A percentile compares a stretch with the other conserved stretches of the same genome.
These are phyloP conservation scores for Brassica nigra DNA, from an alignment of 345 rosid species.

Conservation along the genomic window DNA sequence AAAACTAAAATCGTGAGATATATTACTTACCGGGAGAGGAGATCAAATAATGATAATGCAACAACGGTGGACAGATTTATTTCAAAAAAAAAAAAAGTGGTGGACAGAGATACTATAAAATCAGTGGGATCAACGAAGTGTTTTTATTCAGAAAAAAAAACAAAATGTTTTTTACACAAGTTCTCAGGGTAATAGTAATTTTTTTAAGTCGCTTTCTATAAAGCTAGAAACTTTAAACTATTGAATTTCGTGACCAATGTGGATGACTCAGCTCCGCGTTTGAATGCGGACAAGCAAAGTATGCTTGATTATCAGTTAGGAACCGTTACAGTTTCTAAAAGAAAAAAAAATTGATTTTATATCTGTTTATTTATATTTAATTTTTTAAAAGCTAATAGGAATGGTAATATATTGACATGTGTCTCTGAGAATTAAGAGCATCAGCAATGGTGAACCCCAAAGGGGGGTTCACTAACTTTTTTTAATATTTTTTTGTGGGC, in stretches of 20 bases:
- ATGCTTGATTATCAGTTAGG: too few relatives aligned
- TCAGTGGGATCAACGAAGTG: background rate
- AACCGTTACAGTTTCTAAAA: too few relatives aligned
- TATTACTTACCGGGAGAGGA: slow-evolving; percentile 6
- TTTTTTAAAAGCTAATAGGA: too few relatives aligned
- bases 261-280: background rate
- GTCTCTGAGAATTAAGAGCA: too few relatives aligned
- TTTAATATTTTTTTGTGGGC: too few relatives aligned
- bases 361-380: too few relatives aligned
- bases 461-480: too few relatives aligned
- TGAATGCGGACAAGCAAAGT: slow-evolving; percentile 2
- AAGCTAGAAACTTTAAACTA: background rate
- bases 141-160: background rate
- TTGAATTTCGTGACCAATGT: background rate
- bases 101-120: background rate
- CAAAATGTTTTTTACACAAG: background rate
- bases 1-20: background rate
- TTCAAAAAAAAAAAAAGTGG: background rate
- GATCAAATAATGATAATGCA: background rate
- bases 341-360: too few relatives aligned
- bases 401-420: too few relatives aligned
- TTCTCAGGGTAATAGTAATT: background rate
- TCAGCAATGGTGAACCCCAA: too few relatives aligned
- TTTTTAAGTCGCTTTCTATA: background rate
- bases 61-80: background rate